These are phyloP conservation scores for Ganoderma meredithae DNA, from an alignment of 1,284 basidiomycete species.

Conservation along the genomic window DNA sequence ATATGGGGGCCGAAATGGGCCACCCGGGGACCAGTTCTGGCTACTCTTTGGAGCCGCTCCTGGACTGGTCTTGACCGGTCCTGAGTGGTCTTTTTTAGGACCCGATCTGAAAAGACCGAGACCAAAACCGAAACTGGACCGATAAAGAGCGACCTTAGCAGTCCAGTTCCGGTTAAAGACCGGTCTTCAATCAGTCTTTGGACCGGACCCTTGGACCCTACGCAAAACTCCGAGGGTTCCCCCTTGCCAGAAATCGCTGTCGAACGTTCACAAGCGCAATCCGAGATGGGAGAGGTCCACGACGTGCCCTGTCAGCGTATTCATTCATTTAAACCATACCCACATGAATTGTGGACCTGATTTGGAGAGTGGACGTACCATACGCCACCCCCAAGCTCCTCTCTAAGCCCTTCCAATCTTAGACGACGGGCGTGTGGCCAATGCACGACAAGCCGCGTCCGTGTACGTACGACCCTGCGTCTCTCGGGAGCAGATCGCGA, in stretches of 20 bases:
- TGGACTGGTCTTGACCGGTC: too few relatives aligned
- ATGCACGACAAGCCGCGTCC: background rate
- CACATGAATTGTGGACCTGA: background rate
- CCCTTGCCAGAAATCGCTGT: background rate
- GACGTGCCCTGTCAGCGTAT: background rate
- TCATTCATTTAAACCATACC: background rate
- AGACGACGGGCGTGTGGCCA: background rate
- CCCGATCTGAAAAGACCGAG: too few relatives aligned
- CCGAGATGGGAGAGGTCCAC: slow-evolving; percentile 18
- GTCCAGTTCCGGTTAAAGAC: too few relatives aligned
- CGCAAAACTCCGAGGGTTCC: background rate
- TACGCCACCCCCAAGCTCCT: background rate
- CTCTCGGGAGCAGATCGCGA: background rate
- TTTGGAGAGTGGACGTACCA: background rate
- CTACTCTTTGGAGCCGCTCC: too few relatives aligned
- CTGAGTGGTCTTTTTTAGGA: too few relatives aligned
- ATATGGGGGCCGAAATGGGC: too few relatives aligned
- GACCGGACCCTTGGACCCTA: too few relatives aligned
- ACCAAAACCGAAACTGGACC: too few relatives aligned
- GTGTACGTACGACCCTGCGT: background rate
- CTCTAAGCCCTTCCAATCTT: background rate
- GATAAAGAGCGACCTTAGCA: too few relatives aligned
- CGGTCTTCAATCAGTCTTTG: too few relatives aligned
- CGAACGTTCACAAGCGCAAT: slow-evolving; percentile 13
- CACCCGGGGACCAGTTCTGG: too few relatives aligned